Evolutionary conservation across 768 basidiomycete species (phyloP), one percentile per base, ranked within the genome.

Genomic region (Naganishia vishniacii): DNA sequence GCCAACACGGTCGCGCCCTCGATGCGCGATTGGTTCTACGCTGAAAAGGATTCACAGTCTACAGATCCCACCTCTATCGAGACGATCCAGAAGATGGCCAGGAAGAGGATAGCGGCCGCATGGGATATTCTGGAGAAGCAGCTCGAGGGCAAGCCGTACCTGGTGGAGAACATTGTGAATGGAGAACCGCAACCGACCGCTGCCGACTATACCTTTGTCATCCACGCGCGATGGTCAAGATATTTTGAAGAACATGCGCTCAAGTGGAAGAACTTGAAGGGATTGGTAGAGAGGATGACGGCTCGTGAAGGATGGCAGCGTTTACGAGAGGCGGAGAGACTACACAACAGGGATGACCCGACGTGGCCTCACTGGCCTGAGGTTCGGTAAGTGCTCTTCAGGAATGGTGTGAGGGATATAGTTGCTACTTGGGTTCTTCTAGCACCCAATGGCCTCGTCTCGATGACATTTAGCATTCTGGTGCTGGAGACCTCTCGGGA

Each of bases 1-100:
- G 48, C 66, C 41, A 64, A 64, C 28, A 20, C 45, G 9, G 34
- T 67, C 12, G 40, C 53, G 0, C 66, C 66, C 1, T 49, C 62
- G 4, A 34, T 67, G 28, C 37, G 66, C 25, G 66, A 67, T 29
- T 68, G 62, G 71, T 67, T 73, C 49, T 61, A 48, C 40, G 64
- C 29, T 15, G 56, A 23, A 18, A 42, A 31, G 15, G 62, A 65
- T 56, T 41, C 53, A 2, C 34, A 40, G 16, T 56, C 53, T 5
- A 1, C n/a, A 5, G 23, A 23, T 9, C 16, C 9, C 12, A 5
- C 13, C 0, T 7, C 11, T 2, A 25, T 56, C n/a, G 37, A 31
- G 18, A 26, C 53, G 32, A 56, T 56, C 34, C n/a, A 56, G 20
- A 18, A 23, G 8, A 56, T 56, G 53, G 53, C 53, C 1, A 1